A percentile compares a stretch with the other conserved stretches of the same genome.
phyloP scores from a whole-genome alignment of 1,139 yeast species.

The Tardiomyces digboiensis region DNA sequence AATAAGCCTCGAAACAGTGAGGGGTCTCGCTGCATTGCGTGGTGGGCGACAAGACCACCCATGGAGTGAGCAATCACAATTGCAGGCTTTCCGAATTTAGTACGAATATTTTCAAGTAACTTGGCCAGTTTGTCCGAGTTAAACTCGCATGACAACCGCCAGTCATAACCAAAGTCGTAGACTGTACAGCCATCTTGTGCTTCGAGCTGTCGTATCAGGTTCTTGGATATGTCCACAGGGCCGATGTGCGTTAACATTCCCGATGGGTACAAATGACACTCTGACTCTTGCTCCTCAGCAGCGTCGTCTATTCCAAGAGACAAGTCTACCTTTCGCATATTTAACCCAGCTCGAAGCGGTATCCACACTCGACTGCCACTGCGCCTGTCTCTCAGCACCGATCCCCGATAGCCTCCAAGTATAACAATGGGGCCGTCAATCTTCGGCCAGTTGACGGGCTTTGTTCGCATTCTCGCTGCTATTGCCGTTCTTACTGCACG shows the following conservation, averaged over 20 bases:
- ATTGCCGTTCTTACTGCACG: slow-evolving; percentile 60
- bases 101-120: slow-evolving; percentile 36
- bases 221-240: slow-evolving; percentile 71
- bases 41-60: slow-evolving; percentile 87
- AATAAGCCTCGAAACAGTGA: slow-evolving; percentile 59
- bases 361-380: slow-evolving; percentile 73
- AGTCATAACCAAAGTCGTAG: slow-evolving; percentile 79
- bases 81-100: slow-evolving; percentile 36
- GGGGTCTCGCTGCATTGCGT: slow-evolving; percentile 62
- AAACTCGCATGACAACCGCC: slow-evolving; percentile 68
- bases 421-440: slow-evolving; percentile 70
- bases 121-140: slow-evolving; percentile 40
- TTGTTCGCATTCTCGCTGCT: slow-evolving; percentile 34
- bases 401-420: slow-evolving; percentile 85
- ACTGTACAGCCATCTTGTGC: slow-evolving; percentile 54
- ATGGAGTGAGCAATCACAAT: slow-evolving; percentile 77
- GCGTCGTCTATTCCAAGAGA: slow-evolving; percentile 61
- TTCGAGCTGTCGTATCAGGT: slow-evolving; percentile 44
- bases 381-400: slow-evolving; percentile 56
- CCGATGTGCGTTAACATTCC: slow-evolving; percentile 79
- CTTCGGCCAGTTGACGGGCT: slow-evolving; percentile 26
- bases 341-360: slow-evolving; percentile 79
- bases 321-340: slow-evolving; percentile 58
- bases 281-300: slow-evolving; percentile 45
- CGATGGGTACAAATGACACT: slow-evolving; percentile 50